Conservation (phyloP, 805 yeast genomes). For the Yarrowia yakushimensis region DNA sequence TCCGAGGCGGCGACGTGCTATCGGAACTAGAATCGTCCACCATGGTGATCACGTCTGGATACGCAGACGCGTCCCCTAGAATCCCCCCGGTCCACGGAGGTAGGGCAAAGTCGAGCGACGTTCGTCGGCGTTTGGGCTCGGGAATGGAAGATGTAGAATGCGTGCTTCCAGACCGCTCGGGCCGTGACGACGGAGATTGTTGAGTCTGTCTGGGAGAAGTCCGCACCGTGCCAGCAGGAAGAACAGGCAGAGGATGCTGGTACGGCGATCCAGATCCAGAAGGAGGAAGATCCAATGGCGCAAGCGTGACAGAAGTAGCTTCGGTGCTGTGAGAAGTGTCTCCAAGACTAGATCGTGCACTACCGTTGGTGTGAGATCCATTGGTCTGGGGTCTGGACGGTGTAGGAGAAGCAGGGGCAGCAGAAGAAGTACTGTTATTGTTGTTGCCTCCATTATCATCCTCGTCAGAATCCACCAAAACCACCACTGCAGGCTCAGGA, state of each 20-base stretch:
- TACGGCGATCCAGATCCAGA: neutral
- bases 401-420: neutral
- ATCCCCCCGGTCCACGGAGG: conserved; percentile 3
- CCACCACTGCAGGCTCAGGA: conserved; percentile 40
- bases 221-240: neutral
- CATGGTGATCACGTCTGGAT: conserved; percentile 15
- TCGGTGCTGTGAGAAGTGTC: neutral
- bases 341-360: neutral
- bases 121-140: conserved; percentile 17
- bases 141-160: conserved; percentile 11
- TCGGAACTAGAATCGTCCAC: neutral
- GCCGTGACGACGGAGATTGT: neutral
- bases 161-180: conserved; percentile 20
- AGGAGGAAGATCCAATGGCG: neutral
- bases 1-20: neutral
- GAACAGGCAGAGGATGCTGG: conserved; percentile 10
- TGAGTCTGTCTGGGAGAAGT: neutral
- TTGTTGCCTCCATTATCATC: conserved; percentile 36
- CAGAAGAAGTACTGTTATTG: neutral
- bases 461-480: conserved; percentile 51
- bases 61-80: neutral
- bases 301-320: neutral
- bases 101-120: neutral
- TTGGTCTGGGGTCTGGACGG: neutral
- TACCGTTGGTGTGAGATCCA: neutral